Percentiles rank a stretch among this genome's conserved stretches.
These are phyloP conservation scores for Aaosphaeria pasadenensis DNA, from an alignment of 2,329 filamentous ascomycete genomes.

Conservation along the genomic window DNA sequence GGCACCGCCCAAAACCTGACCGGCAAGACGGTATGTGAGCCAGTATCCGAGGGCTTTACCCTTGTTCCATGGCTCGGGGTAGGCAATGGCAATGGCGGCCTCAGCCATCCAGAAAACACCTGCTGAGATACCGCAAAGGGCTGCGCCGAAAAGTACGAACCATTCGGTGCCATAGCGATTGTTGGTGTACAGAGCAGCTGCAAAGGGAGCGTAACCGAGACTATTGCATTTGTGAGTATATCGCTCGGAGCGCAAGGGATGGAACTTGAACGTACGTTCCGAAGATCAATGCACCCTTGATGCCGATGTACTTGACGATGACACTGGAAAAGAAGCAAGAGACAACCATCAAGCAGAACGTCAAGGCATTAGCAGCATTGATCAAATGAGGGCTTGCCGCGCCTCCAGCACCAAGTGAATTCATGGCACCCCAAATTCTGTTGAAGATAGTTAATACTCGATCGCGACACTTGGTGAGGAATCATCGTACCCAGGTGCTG, in stretches of 20 bases:
- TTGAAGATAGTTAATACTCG: background rate
- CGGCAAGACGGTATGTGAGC: constrained; percentile 60
- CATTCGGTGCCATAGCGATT: constrained; percentile 68
- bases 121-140: constrained; percentile 66
- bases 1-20: constrained; percentile 69
- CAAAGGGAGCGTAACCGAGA: constrained; percentile 68
- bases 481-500: constrained; percentile 55
- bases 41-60: constrained; percentile 59
- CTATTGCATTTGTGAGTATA: constrained; percentile 19
- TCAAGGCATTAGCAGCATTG: constrained; percentile 68
- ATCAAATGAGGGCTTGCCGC: constrained; percentile 63
- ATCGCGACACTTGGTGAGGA: background rate
- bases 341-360: constrained; percentile 70
- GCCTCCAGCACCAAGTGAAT: constrained; percentile 68
- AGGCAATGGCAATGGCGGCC: constrained; percentile 68
- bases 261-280: constrained; percentile 54
- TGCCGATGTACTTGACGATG: constrained; percentile 65
- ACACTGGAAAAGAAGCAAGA: constrained; percentile 65
- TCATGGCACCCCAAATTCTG: constrained; percentile 67
- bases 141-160: constrained; percentile 66
- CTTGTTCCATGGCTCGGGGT: constrained; percentile 60
- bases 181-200: constrained; percentile 67
- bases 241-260: background rate
- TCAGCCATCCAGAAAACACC: constrained; percentile 76
- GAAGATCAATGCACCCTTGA: constrained; percentile 68